Evolutionary conservation across 768 basidiomycete genomes (phyloP).

Genomic region (Peribolospora baueri): DNA sequence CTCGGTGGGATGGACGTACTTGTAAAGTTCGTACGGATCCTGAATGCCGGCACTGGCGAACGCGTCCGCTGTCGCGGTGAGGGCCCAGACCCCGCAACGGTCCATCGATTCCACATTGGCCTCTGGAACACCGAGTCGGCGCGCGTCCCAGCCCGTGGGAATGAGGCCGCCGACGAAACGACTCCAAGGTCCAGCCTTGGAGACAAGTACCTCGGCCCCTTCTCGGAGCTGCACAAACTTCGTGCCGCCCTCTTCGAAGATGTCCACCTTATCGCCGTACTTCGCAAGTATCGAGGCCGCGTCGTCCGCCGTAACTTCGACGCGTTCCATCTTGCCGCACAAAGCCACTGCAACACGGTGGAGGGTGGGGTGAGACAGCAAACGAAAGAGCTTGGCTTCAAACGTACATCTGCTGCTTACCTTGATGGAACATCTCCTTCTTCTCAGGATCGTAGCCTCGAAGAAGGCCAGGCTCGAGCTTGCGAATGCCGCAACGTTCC

Average conservation of each 20-base stretch:
- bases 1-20: conserved; percentile 87
- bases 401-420: conserved; percentile 29
- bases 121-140: conserved; percentile 84
- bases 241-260: conserved; percentile 49
- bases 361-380: no score
- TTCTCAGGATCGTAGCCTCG: conserved; percentile 91
- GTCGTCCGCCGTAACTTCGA: conserved; percentile 75
- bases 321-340: conserved; percentile 80
- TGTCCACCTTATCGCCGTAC: conserved; percentile 86
- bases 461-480: conserved; percentile 95
- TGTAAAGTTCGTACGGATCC: conserved; percentile 92
- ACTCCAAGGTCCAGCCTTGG: conserved; percentile 85
- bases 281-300: conserved; percentile 87
- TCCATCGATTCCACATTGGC: conserved; percentile 90
- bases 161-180: conserved; percentile 87
- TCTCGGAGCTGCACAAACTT: conserved; percentile 98
- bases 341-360: conserved; percentile 16
- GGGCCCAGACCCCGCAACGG: conserved; percentile 75
- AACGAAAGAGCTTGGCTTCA: no score
- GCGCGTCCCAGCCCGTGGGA: conserved; percentile 91
- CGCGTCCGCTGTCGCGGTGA: conserved; percentile 82
- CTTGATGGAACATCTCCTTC: conserved; percentile 90
- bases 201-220: conserved; percentile 72
- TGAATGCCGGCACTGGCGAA: conserved; percentile 94
- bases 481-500: conserved; percentile 65